Conservation (phyloP, 176 grass and related monocot species). For the Carex pumila region DNA sequence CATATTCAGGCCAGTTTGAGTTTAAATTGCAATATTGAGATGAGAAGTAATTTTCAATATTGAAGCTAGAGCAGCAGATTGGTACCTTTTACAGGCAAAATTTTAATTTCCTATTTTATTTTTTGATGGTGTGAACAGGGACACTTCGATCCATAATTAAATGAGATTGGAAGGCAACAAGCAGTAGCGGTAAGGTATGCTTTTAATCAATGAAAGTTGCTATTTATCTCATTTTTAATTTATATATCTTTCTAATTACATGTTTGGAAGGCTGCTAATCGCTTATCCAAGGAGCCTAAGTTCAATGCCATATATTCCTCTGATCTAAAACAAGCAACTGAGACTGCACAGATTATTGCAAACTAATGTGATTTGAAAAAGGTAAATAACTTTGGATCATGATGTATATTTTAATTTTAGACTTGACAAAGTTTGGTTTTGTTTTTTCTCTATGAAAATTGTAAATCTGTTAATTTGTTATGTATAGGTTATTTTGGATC, state of each 20-base stretch:
- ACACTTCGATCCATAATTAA: slow-evolving; percentile 68
- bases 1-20: too few species aligned
- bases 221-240: slow-evolving; percentile 32
- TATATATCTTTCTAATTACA: neutral
- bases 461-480: neutral
- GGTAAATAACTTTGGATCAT: too few species aligned
- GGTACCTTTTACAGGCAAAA: neutral
- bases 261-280: slow-evolving; percentile 50
- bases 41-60: too few species aligned
- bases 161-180: slow-evolving; percentile 77
- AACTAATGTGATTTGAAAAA: slow-evolving; percentile 37
- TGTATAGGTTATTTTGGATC: slow-evolving; percentile 48
- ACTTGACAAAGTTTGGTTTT: neutral
- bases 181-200: slow-evolving; percentile 57
- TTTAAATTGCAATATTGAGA: too few species aligned
- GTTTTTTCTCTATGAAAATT: neutral
- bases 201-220: neutral
- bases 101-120: neutral
- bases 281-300: slow-evolving; percentile 64
- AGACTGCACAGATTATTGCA: slow-evolving; percentile 77
- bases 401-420: too few species aligned
- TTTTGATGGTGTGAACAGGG: slow-evolving; percentile 23
- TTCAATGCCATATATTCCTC: slow-evolving; percentile 72
- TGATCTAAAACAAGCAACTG: slow-evolving; percentile 74
- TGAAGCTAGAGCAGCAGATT: too few species aligned